Evolutionary conservation across 2,329 filamentous ascomycete genomes (phyloP), one percentile per base, ranked within the genome.

Genomic region (Fusarium torulosum): DNA sequence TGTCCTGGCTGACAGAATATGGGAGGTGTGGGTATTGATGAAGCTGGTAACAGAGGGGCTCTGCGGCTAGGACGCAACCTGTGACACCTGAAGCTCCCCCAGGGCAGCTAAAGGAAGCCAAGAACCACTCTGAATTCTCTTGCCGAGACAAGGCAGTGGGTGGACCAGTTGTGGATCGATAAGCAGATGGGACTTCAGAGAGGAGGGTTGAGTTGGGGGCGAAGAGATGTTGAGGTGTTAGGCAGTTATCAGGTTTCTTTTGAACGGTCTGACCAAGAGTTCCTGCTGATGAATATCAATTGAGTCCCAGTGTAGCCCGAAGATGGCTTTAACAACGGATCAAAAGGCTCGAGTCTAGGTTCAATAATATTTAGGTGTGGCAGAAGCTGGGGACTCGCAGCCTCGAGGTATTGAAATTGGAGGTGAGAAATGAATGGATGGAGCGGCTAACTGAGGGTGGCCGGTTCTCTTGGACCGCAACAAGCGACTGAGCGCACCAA

Each of bases 11-110:
- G 60, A 58, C 40, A 29, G 43, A 44, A 56, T 35, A 43, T 69
- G 62, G 62, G 66, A 55, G 53, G 63, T 41, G 66, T 70, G 62
- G 59, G 42, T 53, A 70, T 57, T 15, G 49, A 58, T 27, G 29
- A 60, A 65, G 45, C 53, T 37, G 57, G 64, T 37, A 63, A 38
- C 38, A 56, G 54, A 65, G 64, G 64, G 64, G 59, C 57, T 66
- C 67, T 72, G 67, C 69, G 67, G 64, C 64, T 71, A 72, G 61
- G 58, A 65, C 67, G 59, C 64, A 49, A 57, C 51, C 23, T 66
- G 69, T 69, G 63, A 70, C 61, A 69, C 57, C 57, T 40, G 44
- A 63, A 45, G 59, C 51, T 51, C 55, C 54, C 33, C 50, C 38
- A 43, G 25, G n/a, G 46, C 41, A 45, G 54, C 53, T 53, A 37